These are phyloP conservation scores for Sclerotinia borealis DNA, from an alignment of 2,329 filamentous ascomycete genomes.

Conservation along the genomic window DNA sequence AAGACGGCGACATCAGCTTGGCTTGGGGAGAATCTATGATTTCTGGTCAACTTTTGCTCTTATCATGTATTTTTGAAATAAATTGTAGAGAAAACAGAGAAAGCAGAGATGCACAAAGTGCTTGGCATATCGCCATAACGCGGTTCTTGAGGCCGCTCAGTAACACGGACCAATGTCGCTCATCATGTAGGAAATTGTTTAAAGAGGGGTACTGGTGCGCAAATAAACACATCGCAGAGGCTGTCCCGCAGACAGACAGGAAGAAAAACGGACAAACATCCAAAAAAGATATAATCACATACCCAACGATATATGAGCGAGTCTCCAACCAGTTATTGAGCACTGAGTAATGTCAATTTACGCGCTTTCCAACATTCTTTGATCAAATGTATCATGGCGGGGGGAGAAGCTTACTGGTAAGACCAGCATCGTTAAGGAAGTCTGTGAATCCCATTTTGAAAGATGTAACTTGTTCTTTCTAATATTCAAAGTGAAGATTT, in stretches of 20 bases:
- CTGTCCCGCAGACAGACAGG: slow-evolving; percentile 14
- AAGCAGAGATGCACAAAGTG: slow-evolving; percentile 72
- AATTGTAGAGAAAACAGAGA: slow-evolving; percentile 22
- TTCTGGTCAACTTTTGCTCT: slow-evolving; percentile 23
- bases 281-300: slow-evolving; percentile 39
- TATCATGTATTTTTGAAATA: slow-evolving; percentile 14
- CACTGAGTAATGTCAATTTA: slow-evolving; percentile 42
- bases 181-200: slow-evolving; percentile 53
- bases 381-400: not conserved
- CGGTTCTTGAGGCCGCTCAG: slow-evolving; percentile 92
- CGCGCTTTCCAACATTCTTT: slow-evolving; percentile 15
- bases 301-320: slow-evolving; percentile 79
- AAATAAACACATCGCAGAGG: slow-evolving; percentile 17
- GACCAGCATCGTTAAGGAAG: slow-evolving; percentile 59
- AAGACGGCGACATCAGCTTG: slow-evolving; percentile 95
- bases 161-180: slow-evolving; percentile 93
- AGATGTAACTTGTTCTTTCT: slow-evolving; percentile 10
- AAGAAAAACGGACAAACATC: slow-evolving; percentile 18
- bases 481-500: slow-evolving; percentile 4
- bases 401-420: slow-evolving; percentile 42
- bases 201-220: slow-evolving; percentile 18
- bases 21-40: slow-evolving; percentile 52
- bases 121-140: slow-evolving; percentile 71
- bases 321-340: slow-evolving; percentile 69
- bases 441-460: slow-evolving; percentile 62